Percentiles rank a stretch among this genome's conserved stretches.
phyloP scores from a whole-genome alignment of 768 basidiomycete genomes.

The Leccinum imitatum region DNA sequence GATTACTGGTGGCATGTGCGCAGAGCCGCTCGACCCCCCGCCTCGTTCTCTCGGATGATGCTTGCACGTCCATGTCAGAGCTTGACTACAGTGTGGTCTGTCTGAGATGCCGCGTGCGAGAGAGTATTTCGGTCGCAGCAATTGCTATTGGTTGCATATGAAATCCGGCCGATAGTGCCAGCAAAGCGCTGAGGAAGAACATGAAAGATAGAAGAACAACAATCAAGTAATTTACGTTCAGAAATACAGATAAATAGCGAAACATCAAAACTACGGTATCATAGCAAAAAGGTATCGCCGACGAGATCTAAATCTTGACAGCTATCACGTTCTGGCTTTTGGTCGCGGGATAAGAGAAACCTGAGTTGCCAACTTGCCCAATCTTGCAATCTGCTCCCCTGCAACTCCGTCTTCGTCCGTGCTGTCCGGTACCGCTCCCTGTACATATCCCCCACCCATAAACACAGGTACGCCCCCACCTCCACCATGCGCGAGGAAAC shows the following conservation, averaged over 20 bases:
- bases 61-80: slow-evolving; percentile 13
- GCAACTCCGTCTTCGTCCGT: slow-evolving; percentile 11
- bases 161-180: background rate
- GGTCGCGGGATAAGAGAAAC: slow-evolving; percentile 27
- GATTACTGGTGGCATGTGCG: slow-evolving; percentile 23
- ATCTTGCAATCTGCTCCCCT: background rate
- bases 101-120: background rate
- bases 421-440: slow-evolving; percentile 43
- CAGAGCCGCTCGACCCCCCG: slow-evolving; percentile 42
- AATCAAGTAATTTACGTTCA: slow-evolving; percentile 11
- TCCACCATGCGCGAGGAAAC: slow-evolving; percentile 75
- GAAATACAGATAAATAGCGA: slow-evolving; percentile 23
- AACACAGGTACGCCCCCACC: slow-evolving; percentile 69
- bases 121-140: background rate
- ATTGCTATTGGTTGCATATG: background rate
- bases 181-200: background rate
- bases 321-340: slow-evolving; percentile 17
- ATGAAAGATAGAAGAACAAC: slow-evolving; percentile 1
- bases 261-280: background rate
- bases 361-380: slow-evolving; percentile 15
- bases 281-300: slow-evolving; percentile 10
- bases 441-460: slow-evolving; percentile 68
- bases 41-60: slow-evolving; percentile 20
- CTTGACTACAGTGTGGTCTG: background rate
- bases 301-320: background rate